phyloP scores from a whole-genome alignment of 139 green algal species.

The Trebouxia sp. region DNA sequence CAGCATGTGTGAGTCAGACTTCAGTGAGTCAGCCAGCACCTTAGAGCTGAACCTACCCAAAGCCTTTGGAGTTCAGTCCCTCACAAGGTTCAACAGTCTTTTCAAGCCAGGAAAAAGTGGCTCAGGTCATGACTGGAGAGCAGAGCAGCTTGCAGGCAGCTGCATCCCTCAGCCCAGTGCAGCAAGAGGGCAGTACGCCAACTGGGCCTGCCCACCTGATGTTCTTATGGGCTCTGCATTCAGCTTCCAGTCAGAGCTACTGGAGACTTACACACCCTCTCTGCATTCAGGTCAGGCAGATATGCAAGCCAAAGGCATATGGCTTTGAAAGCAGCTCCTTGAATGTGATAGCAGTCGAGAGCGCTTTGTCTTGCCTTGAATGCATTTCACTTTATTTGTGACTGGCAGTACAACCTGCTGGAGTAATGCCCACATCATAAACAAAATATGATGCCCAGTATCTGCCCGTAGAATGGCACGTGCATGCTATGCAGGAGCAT shows the following conservation, averaged over 20 bases:
- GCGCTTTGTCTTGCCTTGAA: too few species aligned
- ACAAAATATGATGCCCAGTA: too few species aligned
- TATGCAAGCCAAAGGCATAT: too few species aligned
- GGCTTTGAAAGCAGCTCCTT: too few species aligned
- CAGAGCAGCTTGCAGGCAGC: constrained; percentile 17
- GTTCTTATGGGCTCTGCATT: neutral
- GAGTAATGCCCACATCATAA: too few species aligned
- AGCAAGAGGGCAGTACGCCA: constrained; percentile 16
- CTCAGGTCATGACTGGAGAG: neutral
- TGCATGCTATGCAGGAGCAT: constrained; percentile 20
- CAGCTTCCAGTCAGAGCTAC: constrained; percentile 21
- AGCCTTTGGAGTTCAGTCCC: neutral
- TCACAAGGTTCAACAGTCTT: neutral
- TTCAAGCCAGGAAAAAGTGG: neutral
- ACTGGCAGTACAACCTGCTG: too few species aligned
- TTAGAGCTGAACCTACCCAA: neutral
- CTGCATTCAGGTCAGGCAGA: neutral
- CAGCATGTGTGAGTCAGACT: neutral
- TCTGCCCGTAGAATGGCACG: too few species aligned
- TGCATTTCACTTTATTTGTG: too few species aligned
- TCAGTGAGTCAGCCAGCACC: constrained; percentile 19
- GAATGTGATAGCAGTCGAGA: too few species aligned
- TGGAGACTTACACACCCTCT: constrained; percentile 1
- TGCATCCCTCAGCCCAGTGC: neutral
- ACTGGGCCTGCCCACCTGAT: constrained; percentile 5